A percentile compares a stretch with the other conserved stretches of the same genome.
Conservation (phyloP, 2,329 filamentous ascomycete species). For the Cladosporium colombiae region DNA sequence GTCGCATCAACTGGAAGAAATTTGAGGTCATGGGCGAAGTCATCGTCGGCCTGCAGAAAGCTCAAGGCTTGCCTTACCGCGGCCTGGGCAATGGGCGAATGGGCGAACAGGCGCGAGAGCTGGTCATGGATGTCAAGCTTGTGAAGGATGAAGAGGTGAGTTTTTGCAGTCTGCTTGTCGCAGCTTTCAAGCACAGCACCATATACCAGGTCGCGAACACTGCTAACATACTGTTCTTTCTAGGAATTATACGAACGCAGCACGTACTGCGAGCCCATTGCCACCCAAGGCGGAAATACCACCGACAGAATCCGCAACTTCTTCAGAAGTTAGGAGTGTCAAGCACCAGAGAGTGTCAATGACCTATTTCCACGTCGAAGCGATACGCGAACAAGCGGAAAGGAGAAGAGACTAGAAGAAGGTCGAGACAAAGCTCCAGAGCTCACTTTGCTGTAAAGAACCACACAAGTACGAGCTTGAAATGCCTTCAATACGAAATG, state of each 20-base stretch:
- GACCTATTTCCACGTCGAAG: background rate
- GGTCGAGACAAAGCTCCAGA: background rate
- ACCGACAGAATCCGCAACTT: slow-evolving; percentile 10
- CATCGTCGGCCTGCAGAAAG: slow-evolving; percentile 85
- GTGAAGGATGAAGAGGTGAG: slow-evolving; percentile 84
- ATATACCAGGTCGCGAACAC: background rate
- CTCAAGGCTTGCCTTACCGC: slow-evolving; percentile 80
- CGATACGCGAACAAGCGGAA: background rate
- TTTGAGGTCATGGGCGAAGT: slow-evolving; percentile 96
- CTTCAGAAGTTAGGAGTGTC: background rate
- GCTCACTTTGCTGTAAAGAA: background rate
- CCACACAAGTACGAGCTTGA: background rate
- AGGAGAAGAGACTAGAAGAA: background rate
- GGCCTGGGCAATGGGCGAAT: slow-evolving; percentile 50
- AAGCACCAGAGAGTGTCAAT: background rate
- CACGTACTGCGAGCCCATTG: slow-evolving; percentile 51
- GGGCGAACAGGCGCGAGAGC: slow-evolving; percentile 64
- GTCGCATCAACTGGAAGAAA: slow-evolving; percentile 92
- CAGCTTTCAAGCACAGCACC: background rate
- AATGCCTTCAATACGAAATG: background rate
- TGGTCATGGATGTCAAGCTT: slow-evolving; percentile 81
- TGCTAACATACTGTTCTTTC: slow-evolving; percentile 23
- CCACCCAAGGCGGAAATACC: slow-evolving; percentile 27
- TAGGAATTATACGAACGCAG: slow-evolving; percentile 63
- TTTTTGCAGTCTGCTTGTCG: slow-evolving; percentile 23